Evolutionary conservation across 116 monocot genomes (phyloP).

Genomic region (Phalaenopsis hybrid): DNA sequence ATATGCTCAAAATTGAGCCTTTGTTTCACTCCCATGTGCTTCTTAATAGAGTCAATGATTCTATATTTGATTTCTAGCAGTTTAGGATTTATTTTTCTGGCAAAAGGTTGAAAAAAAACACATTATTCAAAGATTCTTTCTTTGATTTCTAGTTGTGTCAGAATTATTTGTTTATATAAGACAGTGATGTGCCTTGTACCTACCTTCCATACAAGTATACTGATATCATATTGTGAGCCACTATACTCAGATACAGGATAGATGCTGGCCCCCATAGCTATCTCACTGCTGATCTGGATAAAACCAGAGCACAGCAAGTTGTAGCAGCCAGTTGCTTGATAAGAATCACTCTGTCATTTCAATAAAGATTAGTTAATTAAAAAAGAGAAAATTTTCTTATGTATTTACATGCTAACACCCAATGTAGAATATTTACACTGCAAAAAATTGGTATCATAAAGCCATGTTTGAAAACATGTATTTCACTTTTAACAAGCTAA

Average conservation of each 20-base stretch:
- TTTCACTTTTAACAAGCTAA: no score
- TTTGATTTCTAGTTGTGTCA: not conserved
- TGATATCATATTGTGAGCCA: constrained; percentile 45
- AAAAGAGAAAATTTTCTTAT: not conserved
- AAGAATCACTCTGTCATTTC: constrained; percentile 38
- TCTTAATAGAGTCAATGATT: not conserved
- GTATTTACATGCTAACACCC: no score
- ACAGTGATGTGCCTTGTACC: not conserved
- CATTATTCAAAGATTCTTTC: not conserved
- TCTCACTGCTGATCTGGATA: constrained; percentile 40
- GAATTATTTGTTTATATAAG: not conserved
- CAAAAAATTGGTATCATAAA: no score
- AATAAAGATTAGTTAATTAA: not conserved
- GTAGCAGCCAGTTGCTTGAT: constrained; percentile 52
- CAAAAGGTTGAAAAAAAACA: not conserved
- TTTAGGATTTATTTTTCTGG: not conserved
- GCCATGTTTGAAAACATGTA: no score
- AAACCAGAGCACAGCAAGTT: constrained; percentile 53
- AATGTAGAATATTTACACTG: no score
- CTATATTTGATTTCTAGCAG: not conserved
- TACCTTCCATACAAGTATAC: constrained; percentile 56
- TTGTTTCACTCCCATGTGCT: not conserved
- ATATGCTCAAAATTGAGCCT: not conserved
- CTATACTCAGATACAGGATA: constrained; percentile 30
- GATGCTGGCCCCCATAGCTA: constrained; percentile 51